Evolutionary conservation across 1,284 basidiomycete genomes (phyloP), one percentile per base, ranked within the genome.

Genomic region (Pterula multifida): DNA sequence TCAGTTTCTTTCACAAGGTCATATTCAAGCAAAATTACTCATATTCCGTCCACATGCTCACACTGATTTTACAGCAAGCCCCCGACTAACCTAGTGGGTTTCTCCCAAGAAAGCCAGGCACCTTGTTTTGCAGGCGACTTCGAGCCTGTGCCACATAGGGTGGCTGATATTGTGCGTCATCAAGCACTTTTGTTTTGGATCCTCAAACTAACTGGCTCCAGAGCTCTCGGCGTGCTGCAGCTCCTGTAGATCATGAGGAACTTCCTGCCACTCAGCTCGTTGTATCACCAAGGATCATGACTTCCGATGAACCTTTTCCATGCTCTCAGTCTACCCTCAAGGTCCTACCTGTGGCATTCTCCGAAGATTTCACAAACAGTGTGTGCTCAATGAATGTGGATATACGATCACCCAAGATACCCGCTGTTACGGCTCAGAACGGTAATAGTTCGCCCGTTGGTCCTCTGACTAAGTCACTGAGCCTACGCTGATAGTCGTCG

Each of bases 401-500:
- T 22, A 15, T 32, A 15, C 28, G 6, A 32, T 15, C 6, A 15
- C 15, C 28, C 28, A 15, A 32, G 15, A 6, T 21, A 46, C 50
- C 11, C 48, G 53, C 51, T 44, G 22, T 51, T 49, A 45, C 50
- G 49, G 28, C 32, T 26, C 36, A 50, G n/a, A n/a, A n/a, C n/a
- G n/a, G n/a, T n/a, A n/a, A 39, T 36, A 48, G 45, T 47, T 55
- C 45, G 26, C 61, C 60, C 45, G 56, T 68, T 11, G 70, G 77
- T 56, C 79, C 75, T 68, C 61, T 75, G 48, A 70, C 70, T 72
- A 50, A 39, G 54, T 55, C 12, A 52, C 32, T 23, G n/a, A n/a
- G n/a, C n/a, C 28, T 47, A 4, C 19, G 26, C 9, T 47, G 6
- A 6, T 6, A 25, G 13, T 11, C 22, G 13, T 45, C 13, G 9